Evolutionary conservation across 495 filamentous ascomycete genomes (phyloP).

Genomic region (Daldinia caldariorum): DNA sequence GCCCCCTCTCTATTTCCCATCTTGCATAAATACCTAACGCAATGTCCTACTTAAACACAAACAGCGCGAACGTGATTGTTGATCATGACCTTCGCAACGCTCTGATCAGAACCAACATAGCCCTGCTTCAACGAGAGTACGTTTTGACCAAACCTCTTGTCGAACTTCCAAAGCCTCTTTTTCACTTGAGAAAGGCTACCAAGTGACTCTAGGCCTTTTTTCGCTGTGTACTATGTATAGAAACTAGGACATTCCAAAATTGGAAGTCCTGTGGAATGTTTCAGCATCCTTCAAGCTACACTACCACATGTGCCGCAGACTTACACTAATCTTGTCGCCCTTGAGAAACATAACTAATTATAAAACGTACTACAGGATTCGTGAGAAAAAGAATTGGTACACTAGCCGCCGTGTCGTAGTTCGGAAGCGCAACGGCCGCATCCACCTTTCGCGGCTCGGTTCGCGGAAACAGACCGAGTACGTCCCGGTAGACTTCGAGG

Average conservation of each 20-base stretch:
- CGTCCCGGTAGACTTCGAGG: constrained; percentile 26
- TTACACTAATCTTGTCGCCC: not conserved
- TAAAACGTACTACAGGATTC: constrained; percentile 21
- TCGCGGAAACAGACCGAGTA: constrained; percentile 29
- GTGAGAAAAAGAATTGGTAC: constrained; percentile 42
- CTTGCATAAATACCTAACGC: constrained; percentile 16
- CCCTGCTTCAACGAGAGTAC: constrained; percentile 43
- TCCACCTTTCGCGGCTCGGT: constrained; percentile 39
- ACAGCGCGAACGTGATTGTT: constrained; percentile 17
- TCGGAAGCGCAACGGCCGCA: constrained; percentile 43
- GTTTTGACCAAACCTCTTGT: not conserved
- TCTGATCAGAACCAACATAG: constrained; percentile 39
- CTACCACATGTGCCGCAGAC: not conserved
- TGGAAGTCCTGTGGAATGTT: constrained; percentile 1
- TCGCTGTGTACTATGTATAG: not conserved
- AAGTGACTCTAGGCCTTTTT: constrained; percentile 11
- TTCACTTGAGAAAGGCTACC: not conserved
- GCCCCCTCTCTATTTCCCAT: not conserved
- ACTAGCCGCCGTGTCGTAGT: constrained; percentile 37
- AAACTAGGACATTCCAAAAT: not conserved
- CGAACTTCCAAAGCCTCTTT: not conserved
- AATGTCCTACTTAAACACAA: constrained; percentile 28
- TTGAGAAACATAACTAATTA: not conserved
- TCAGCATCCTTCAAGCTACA: constrained; percentile 9
- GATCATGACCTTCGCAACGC: constrained; percentile 41